Base-by-base conservation (phyloP, 2,329 filamentous ascomycete genomes). In the Cylindrodendrum hubeiense region DNA sequence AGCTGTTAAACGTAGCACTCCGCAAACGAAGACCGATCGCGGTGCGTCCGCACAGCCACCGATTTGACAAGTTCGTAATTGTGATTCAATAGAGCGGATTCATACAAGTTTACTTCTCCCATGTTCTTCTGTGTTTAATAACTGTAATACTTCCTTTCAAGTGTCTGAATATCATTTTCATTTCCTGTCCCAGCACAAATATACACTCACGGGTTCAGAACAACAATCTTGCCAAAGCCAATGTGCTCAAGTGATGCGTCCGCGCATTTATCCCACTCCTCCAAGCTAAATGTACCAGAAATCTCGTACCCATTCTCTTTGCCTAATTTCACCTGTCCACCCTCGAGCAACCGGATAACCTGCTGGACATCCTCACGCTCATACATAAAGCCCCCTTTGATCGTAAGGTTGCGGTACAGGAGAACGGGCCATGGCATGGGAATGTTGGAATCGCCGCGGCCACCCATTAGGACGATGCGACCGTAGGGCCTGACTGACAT, bases 301-400 rank as follows among this genome's bases (percentile, higher is more conserved):
- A 69, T 53, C 13, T 67, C 55, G 17, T 66, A 67, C 2, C 71
- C 71, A 10, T 62, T 67, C 21, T 63, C 60, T 55, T 57, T 55
- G 12, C 67, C 63, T 3, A 73, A 19, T 59, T 63, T 68, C 39
- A 71, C 24, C 9, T 24, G 51, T 2, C 69, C 69, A 3, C n/a
- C 30, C 60, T 71, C 69, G 2, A 59, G 28, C 44, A 72, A 43
- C 7, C 59, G 54, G 13, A 73, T 60, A 26, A 68, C n/a, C 3
- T 55, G 58, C 4, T 52, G 33, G 17, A 70, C 47, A 28, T 73
- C 68, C 2, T 67, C 66, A 7, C 65, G 67, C 63, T 73, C 69
- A 63, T 81, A 84, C 81, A 84, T 84, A 66, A 75, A 80, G 24
- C 79, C 78, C 4, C 81, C 81, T 54, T 76, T 74, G 50, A 84